Evolutionary conservation across 1,284 basidiomycete genomes (phyloP), one percentile per base, ranked within the genome.

Genomic region (Trametes versicolor): DNA sequence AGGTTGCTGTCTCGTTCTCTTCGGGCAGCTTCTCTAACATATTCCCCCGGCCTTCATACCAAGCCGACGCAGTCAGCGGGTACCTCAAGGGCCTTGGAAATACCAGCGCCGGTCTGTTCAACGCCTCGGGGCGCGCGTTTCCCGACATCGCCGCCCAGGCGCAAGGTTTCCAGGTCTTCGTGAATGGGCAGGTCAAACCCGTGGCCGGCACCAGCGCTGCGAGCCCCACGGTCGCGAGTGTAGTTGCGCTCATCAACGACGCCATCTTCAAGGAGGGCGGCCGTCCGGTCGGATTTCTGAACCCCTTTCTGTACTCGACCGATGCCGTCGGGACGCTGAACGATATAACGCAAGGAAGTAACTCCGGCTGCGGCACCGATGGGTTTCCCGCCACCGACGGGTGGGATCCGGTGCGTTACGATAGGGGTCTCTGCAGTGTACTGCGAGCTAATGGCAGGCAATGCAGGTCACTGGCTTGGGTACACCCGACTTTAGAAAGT

Each of bases 171-270:
- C 65, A 72, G 66, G 64, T 76, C 45, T 62, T 73, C 34, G 69
- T 67, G 25, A 71, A 73, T 54, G 64, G 65, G 4, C 61, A 73
- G 63, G 76, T 77, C 58, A 80, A 78, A 43, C 78, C 80, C 56
- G 86, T 87, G 32, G 85, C 82, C 25, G 86, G 82, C 74, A 80
- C 72, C 75, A 82, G 71, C 73, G 79, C 70, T 8, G 81, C 85
- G 7, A 74, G 82, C 19, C 87, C 87, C 0, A 81, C 83, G 5
- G 78, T 87, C 60, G 82, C 82, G 8, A 76, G 81, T 15, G 76
- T 88, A 51, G 75, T 90, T 43, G 79, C 85, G 1, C 77, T 88
- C 70, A 72, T 88, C 27, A 89, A 88, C 72, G 87, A 87, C 67
- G 76, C 78, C 21, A 78, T 81, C 4, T 67, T 83, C 37, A 65